Conservation (phyloP, 2,329 filamentous ascomycete species). For the Ustulina deusta region DNA sequence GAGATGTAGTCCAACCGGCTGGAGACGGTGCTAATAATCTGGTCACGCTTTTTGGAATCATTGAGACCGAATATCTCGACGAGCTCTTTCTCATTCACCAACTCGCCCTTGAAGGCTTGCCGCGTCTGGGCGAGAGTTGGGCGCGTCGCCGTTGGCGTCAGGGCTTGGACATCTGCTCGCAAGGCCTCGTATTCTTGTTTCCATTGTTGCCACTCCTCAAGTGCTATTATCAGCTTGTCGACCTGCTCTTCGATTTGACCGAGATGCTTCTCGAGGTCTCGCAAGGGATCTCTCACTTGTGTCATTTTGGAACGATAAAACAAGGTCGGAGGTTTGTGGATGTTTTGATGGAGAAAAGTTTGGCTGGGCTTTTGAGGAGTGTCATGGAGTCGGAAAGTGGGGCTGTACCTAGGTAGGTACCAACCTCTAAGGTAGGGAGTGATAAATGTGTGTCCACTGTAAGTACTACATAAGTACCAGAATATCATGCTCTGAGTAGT, state of each 20-base stretch:
- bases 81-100: constrained; percentile 71
- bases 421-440: no score
- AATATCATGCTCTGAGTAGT: no score
- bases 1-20: constrained; percentile 90
- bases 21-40: constrained; percentile 75
- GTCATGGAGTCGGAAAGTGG: background rate
- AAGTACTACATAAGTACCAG: no score
- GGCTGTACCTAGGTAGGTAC: background rate
- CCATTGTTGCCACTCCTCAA: constrained; percentile 91
- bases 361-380: background rate
- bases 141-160: constrained; percentile 61
- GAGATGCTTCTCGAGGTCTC: constrained; percentile 80
- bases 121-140: constrained; percentile 70
- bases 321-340: constrained; percentile 6
- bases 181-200: constrained; percentile 92
- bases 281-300: constrained; percentile 63
- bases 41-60: constrained; percentile 64
- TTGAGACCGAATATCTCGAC: constrained; percentile 61
- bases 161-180: constrained; percentile 79
- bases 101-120: constrained; percentile 69
- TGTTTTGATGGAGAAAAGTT: constrained; percentile 25
- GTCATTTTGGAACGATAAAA: constrained; percentile 26
- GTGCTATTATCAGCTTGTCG: constrained; percentile 76
- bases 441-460: no score
- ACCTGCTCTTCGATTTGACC: constrained; percentile 81